Evolutionary conservation across 352 stramenopile species (phyloP), one percentile per base, ranked within the genome.

Genomic region (Phytophthora europaea): DNA sequence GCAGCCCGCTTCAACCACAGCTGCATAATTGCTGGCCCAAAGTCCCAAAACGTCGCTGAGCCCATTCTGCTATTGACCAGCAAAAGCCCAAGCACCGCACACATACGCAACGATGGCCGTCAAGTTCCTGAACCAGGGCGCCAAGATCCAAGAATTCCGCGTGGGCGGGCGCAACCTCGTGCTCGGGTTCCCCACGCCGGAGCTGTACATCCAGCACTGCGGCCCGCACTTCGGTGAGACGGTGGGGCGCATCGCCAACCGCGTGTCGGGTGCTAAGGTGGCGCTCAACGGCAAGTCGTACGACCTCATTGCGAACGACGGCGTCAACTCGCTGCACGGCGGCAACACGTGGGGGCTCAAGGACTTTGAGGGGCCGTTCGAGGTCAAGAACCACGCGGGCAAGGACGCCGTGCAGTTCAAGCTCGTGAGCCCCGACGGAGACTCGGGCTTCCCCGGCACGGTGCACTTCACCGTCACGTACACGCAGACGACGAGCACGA

Each of bases 141-240:
- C 70, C 70, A 77, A 56, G 26, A 70, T 77, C 53, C 26, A 73
- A 12, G 70, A 73, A 28, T 70, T 77, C 52, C n/a, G 57, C 58
- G 61, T 83, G 56, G 55, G 69, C 40, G 69, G 72, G 5, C 62
- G 68, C 48, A 72, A 83, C 43, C 56, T 73, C 64, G 64, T 78
- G 65, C 61, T 83, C 68, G 65, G 72, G 51, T 70, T 75, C 60
- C 58, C 72, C 64, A 71, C 61, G 23, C 64, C 75, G 13, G 55
- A 70, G 40, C 68, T 80, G 18, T 83, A 83, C 73, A 54, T 81
- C 15, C 53, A 73, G 36, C 45, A 77, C 59, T 65, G 58, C 23
- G 70, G 70, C 1, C 70, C 70, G 4, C 65, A 77, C 65, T 77
- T 77, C 23, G 70, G 70, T 23, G 65, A 77, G 53, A 77, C 70